Evolutionary conservation across 1,284 basidiomycete genomes (phyloP), one percentile per base, ranked within the genome.

Genomic region (Phellopilus nigrolimitatus): DNA sequence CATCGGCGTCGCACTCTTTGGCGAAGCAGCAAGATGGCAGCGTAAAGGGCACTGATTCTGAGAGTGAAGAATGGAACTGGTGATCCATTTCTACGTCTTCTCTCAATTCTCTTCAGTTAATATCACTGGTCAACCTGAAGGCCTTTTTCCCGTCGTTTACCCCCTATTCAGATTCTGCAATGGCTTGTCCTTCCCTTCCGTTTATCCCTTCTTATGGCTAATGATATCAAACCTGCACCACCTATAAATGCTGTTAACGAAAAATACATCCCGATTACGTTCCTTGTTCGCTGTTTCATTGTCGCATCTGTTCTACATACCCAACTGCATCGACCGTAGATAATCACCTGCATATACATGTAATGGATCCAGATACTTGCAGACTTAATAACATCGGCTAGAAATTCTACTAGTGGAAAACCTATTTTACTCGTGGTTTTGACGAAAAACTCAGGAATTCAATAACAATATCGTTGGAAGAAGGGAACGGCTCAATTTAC

Each of bases 31-130:
- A 57, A 41, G 49, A 59, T 53, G 49, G 44, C 51, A 44, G 44
- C 33, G 13, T 39, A 40, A 30, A 45, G 22, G 41, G 51, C 27
- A 21, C 45, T 24, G 60, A 65, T 28, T 71, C 72, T 22, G 74
- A 77, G 39, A 76, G 79, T 40, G 77, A 80, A 27, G 77, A 79
- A 45, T 82, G 80, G 80, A 82, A 82, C 59, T 82, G 80, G 80
- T 82, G 64, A 65, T n/a, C n/a, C n/a, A n/a, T n/a, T n/a, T n/a
- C n/a, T n/a, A n/a, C n/a, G n/a, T n/a, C n/a, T n/a, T n/a, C n/a
- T n/a, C n/a, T n/a, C n/a, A n/a, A n/a, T n/a, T n/a, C n/a, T n/a
- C n/a, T n/a, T n/a, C n/a, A n/a, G n/a, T n/a, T n/a, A n/a, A n/a
- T n/a, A n/a, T n/a, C n/a, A 33, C 24, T 25, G 8, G 28, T 24